A percentile compares a stretch with the other conserved stretches of the same genome.
phyloP scores from a whole-genome alignment of 345 rosid species.

The Moringa oleifera region DNA sequence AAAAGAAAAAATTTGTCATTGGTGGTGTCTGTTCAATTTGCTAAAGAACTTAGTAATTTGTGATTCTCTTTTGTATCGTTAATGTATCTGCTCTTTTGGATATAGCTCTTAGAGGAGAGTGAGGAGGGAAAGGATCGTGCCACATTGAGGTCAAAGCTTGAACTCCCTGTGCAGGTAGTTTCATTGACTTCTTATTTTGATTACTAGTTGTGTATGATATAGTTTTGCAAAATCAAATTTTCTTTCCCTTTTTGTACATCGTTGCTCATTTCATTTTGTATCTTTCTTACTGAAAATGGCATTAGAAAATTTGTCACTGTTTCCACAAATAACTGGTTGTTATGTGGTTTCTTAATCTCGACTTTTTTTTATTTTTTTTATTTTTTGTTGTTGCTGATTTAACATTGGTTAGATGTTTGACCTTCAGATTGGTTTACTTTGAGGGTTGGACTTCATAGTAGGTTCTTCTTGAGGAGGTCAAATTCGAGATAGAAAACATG shows the following conservation, averaged over 20 bases:
- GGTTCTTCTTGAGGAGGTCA: background rate
- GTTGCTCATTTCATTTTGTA: no score
- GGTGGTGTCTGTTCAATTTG: background rate
- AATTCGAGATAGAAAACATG: background rate
- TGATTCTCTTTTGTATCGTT: background rate
- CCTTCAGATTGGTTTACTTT: background rate
- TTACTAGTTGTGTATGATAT: background rate
- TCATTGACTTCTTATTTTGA: slow-evolving; percentile 3
- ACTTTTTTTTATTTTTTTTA: no score
- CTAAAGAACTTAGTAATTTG: no score
- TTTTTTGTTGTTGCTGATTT: background rate
- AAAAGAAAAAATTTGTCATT: no score
- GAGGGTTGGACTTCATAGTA: background rate
- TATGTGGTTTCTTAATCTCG: background rate
- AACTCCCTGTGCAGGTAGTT: slow-evolving; percentile 96
- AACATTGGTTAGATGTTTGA: background rate
- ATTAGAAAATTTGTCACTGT: background rate
- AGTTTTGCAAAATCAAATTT: background rate
- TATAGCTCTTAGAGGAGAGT: slow-evolving; percentile 86
- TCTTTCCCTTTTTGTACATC: background rate
- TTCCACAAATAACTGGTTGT: background rate
- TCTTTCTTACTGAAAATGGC: no score
- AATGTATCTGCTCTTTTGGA: background rate
- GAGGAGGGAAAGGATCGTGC: slow-evolving; percentile 90
- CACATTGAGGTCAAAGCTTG: slow-evolving; percentile 91